Conservation (phyloP, 2,329 filamentous ascomycete species). For the Pyricularia sp. region DNA sequence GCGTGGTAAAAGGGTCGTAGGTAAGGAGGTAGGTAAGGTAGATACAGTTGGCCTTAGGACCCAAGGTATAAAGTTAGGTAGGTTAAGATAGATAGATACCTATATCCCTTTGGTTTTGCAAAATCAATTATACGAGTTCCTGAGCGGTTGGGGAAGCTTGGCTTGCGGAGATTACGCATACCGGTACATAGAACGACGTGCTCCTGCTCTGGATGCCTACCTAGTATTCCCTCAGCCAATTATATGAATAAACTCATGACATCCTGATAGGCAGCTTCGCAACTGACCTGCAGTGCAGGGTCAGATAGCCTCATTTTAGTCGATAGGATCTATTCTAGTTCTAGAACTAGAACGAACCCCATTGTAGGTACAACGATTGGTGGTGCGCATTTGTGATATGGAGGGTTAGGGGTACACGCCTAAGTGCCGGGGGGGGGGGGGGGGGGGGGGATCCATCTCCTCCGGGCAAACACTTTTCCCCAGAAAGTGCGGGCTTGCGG, state of each 20-base stretch:
- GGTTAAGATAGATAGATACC: too few relatives aligned
- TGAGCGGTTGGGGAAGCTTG: not conserved
- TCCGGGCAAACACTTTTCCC: constrained; percentile 6
- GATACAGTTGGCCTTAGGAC: not conserved
- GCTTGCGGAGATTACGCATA: not conserved
- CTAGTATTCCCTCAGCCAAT: not conserved
- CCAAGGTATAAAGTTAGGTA: too few relatives aligned
- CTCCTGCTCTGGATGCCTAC: not conserved
- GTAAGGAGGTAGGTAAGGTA: not conserved
- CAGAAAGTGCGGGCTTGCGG: not conserved
- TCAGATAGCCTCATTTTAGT: not conserved
- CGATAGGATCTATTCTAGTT: too few relatives aligned
- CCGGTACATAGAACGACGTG: not conserved
- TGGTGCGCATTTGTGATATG: not conserved
- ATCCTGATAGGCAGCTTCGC: too few relatives aligned
- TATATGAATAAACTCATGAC: too few relatives aligned
- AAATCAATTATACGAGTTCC: too few relatives aligned
- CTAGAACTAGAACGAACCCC: too few relatives aligned
- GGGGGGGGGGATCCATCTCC: not conserved
- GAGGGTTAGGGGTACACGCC: not conserved
- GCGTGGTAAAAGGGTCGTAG: too few relatives aligned
- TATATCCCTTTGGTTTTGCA: too few relatives aligned
- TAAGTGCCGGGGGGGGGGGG: too few relatives aligned
- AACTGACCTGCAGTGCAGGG: too few relatives aligned
- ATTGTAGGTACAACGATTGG: not conserved